Evolutionary conservation across 805 yeast genomes (phyloP), one percentile per base, ranked within the genome.

Genomic region (Saccharomyces paradoxus): DNA sequence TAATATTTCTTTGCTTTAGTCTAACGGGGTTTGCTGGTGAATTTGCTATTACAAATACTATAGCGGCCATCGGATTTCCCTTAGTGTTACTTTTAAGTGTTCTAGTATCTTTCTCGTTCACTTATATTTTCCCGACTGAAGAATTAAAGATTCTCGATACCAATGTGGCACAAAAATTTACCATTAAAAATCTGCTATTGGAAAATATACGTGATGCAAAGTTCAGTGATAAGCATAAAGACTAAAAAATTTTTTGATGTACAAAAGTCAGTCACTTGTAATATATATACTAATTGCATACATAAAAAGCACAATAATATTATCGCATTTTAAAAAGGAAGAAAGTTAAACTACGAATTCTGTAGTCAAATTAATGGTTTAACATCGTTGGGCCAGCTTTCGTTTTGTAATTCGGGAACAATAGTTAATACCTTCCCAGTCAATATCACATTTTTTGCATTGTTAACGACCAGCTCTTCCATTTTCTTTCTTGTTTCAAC

Each of bases 41-140:
- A 66, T 86, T 89, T 59, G 94, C 83, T 0, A 89, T 92, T 31
- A 87, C 96, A 0, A 81, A 84, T 65, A 89, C 97, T 0, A 82
- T 77, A 56, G 98, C 94, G 0, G 97, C 98, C 0, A 89, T 92
- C 31, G 98, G 96, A 2, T 92, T 94, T 65, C 98, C 99, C 0
- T 86, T 89, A 2, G 88, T 94, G 0, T 71, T 92, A 50, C 70
- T 92, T 63, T 55, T 77, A 2, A 78, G 83, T 52, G 91, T 88
- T 55, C 77, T 86, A 24, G 72, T 82, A 0, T 81, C 89, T 12
- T 77, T 82, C 64, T 61, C 78, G 6, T 83, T 95, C 72, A 87
- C 87, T 0, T 68, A 64, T 52, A 65, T 86, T 1, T 86, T 91
- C 53, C 83, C 87, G 0, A 59, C 63, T 44, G 81, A 80, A 4